A percentile compares a stretch with the other conserved stretches of the same genome.
phyloP scores from a whole-genome alignment of 352 stramenopile genomes.

The Phytophthora pinifolia region DNA sequence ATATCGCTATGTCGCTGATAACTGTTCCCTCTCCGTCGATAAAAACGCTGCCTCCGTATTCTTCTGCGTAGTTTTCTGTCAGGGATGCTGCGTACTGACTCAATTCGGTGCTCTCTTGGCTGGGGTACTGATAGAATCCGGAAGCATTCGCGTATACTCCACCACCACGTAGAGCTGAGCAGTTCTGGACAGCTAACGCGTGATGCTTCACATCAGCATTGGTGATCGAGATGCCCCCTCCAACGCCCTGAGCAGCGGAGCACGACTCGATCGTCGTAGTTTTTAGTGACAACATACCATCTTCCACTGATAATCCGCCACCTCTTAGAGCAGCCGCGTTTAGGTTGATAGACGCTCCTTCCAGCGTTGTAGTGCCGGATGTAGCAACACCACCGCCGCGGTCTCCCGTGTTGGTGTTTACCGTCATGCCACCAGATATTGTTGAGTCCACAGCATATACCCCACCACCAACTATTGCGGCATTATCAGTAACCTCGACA shows the following conservation, averaged over 20 bases:
- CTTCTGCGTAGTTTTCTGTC: constrained; percentile 19
- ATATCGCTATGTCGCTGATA: constrained; percentile 21
- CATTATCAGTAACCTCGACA: constrained; percentile 23
- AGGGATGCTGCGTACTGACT: not conserved
- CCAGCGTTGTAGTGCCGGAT: constrained; percentile 10
- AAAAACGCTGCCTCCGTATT: constrained; percentile 36
- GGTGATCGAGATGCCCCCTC: constrained; percentile 32
- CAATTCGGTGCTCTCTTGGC: not conserved
- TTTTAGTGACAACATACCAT: constrained; percentile 26
- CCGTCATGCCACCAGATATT: constrained; percentile 20
- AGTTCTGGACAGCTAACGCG: constrained; percentile 21
- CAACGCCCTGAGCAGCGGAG: constrained; percentile 13
- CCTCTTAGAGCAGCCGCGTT: constrained; percentile 28
- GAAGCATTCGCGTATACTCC: constrained; percentile 36
- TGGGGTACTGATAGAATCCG: constrained; percentile 19
- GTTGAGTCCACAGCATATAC: constrained; percentile 24
- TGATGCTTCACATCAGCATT: constrained; percentile 21
- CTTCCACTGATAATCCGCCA: constrained; percentile 29
- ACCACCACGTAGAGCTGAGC: constrained; percentile 25
- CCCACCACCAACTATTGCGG: constrained; percentile 28
- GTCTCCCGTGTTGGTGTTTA: constrained; percentile 26
- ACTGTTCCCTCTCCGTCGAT: constrained; percentile 21
- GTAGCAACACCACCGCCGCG: constrained; percentile 29
- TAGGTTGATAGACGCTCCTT: constrained; percentile 15
- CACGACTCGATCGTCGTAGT: constrained; percentile 27